phyloP scores from a whole-genome alignment of 148 eudicot species.

The Rhododendron simsii region DNA sequence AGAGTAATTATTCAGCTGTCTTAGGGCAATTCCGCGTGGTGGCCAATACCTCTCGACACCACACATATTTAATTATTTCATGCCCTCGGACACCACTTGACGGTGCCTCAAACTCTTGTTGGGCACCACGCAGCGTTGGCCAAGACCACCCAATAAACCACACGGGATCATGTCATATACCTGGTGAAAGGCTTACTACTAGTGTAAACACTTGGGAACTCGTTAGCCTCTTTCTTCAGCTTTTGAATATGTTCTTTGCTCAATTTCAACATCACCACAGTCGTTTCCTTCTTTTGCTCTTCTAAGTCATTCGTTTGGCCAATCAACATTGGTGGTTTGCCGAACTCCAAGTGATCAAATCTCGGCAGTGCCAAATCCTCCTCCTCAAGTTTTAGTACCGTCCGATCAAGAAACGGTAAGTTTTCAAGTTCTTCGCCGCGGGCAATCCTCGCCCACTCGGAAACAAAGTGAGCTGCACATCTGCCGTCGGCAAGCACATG shows the following conservation, averaged over 20 bases:
- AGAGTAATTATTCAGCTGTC: too few relatives aligned
- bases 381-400: conserved; percentile 10
- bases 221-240: neutral
- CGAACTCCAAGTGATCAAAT: conserved; percentile 9
- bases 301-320: conserved; percentile 8
- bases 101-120: too few relatives aligned
- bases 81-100: too few relatives aligned
- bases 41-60: too few relatives aligned
- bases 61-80: too few relatives aligned
- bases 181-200: neutral
- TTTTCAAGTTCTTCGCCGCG: conserved; percentile 21
- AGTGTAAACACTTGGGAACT: neutral
- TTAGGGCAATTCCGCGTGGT: too few relatives aligned
- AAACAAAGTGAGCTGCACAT: conserved; percentile 27
- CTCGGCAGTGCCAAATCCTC: neutral
- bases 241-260: neutral
- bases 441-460: conserved; percentile 45
- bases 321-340: conserved; percentile 6
- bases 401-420: conserved; percentile 30
- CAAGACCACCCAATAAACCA: too few relatives aligned
- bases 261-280: neutral
- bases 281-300: conserved; percentile 14
- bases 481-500: conserved; percentile 40
- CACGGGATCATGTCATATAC: neutral
- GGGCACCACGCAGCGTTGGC: too few relatives aligned